Base-by-base conservation (phyloP, 495 filamentous ascomycete species). In the Beverwykella pulmonaria region DNA sequence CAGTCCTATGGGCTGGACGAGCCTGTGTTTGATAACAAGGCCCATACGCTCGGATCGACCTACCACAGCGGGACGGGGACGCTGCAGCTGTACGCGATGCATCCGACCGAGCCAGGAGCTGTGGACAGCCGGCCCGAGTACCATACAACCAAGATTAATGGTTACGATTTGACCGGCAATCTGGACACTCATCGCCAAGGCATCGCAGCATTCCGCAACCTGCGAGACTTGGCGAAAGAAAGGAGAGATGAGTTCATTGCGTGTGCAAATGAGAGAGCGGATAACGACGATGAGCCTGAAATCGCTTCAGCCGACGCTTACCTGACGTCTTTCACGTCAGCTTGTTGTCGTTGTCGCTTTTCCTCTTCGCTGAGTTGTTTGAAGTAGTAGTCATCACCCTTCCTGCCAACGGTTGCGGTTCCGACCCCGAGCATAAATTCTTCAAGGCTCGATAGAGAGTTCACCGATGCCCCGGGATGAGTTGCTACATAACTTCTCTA, bases 281-380 rank as follows among this genome's bases (percentile, higher is more conserved):
- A 53, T 29, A 53, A 53, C 26, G 20, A 53, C 26, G 49, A 53
- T 53, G 49, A 53, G 20, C 49, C 26, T 29, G 49, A 53, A 20
- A 20, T 53, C 49, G 49, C 49, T 53, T 53, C 49, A 53, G 49
- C 49, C 49, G 49, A 53, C 49, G 17, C 49, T 53, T 53, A 53
- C 20, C 26, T 53, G 49, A 53, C 49, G 5, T 53, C 20, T 10
- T 53, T 53, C 20, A 17, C 26, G 9, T 53, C 49, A 29, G 26
- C 20, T n/a, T n/a, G n/a, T n/a, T n/a, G n/a, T n/a, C n/a, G n/a
- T n/a, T n/a, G 59, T 76, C 79, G 49, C 27, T 71, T 48, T 71
- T 81, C 58, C 74, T 82, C 74, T 74, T 62, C 73, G 71, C 58
- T 77, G 80, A 50, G 73, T 82, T 34, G 75, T 79, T 29, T 68